phyloP scores from a whole-genome alignment of 2,329 filamentous ascomycete species.

The Fusarium sororula region DNA sequence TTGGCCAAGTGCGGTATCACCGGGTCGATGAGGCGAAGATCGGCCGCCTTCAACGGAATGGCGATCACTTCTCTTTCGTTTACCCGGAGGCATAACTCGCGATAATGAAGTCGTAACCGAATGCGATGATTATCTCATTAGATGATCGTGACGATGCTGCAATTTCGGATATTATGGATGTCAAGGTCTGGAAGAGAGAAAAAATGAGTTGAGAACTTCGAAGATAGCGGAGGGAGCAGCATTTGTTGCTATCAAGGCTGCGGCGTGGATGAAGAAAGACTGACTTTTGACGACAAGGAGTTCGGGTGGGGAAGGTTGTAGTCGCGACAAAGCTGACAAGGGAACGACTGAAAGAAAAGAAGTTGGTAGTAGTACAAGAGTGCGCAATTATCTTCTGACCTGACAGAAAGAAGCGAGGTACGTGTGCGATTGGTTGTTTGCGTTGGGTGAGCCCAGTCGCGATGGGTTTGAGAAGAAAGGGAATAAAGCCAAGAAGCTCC shows the following conservation, averaged over 20 bases:
- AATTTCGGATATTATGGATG: not conserved
- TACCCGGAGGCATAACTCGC: constrained; percentile 61
- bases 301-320: constrained; percentile 26
- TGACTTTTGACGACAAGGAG: constrained; percentile 42
- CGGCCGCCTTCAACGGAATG: constrained; percentile 59
- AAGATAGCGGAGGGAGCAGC: constrained; percentile 3
- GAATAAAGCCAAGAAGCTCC: constrained; percentile 33
- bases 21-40: constrained; percentile 70
- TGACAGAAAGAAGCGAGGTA: not conserved
- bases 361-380: not conserved
- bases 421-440: constrained; percentile 15
- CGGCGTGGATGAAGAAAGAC: constrained; percentile 37
- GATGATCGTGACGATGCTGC: constrained; percentile 24
- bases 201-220: constrained; percentile 30
- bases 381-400: not conserved
- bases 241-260: constrained; percentile 28
- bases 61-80: constrained; percentile 67
- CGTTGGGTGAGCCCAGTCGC: constrained; percentile 30
- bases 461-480: constrained; percentile 33
- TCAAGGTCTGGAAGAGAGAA: constrained; percentile 16
- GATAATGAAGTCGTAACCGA: constrained; percentile 22
- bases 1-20: constrained; percentile 63
- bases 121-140: constrained; percentile 48
- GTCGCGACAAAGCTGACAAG: constrained; percentile 33
- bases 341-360: constrained; percentile 36